These are phyloP conservation scores for Nothophaeocryptopus gaeumannii DNA, from an alignment of 2,329 filamentous ascomycete species.

Conservation along the genomic window DNA sequence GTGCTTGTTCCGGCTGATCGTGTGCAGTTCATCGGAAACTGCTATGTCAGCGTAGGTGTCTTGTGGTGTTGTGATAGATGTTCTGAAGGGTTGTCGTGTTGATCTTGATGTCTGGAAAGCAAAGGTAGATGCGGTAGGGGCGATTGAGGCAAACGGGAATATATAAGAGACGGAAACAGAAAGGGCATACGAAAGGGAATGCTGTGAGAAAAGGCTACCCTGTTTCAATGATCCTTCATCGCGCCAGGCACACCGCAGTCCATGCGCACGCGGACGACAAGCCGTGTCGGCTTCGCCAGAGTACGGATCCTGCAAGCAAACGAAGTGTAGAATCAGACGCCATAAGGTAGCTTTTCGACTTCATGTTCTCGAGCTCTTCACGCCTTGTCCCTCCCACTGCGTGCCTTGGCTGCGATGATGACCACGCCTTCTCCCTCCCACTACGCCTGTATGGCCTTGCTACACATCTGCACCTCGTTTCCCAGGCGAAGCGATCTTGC, in stretches of 20 bases:
- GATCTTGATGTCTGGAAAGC: neutral
- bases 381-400: conserved; percentile 3
- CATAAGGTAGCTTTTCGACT: neutral
- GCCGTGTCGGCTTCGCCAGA: neutral
- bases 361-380: conserved; percentile 1
- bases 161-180: conserved; percentile 4
- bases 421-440: neutral
- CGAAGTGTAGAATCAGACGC: neutral
- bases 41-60: neutral
- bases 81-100: conserved; percentile 1
- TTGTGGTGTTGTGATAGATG: conserved; percentile 2
- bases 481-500: neutral
- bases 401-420: neutral
- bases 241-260: conserved; percentile 1
- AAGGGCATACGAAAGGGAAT: conserved; percentile 2
- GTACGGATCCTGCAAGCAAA: neutral
- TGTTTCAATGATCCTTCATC: conserved; percentile 1
- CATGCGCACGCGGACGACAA: conserved; percentile 6
- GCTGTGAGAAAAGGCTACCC: neutral
- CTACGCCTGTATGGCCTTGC: neutral
- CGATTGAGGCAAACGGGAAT: conserved; percentile 7
- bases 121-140: conserved; percentile 3
- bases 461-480: conserved; percentile 4
- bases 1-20: conserved; percentile 9
- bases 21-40: conserved; percentile 12